These are phyloP conservation scores for Pyrenochaeta sp. DNA, from an alignment of 2,329 filamentous ascomycete species.

Conservation along the genomic window DNA sequence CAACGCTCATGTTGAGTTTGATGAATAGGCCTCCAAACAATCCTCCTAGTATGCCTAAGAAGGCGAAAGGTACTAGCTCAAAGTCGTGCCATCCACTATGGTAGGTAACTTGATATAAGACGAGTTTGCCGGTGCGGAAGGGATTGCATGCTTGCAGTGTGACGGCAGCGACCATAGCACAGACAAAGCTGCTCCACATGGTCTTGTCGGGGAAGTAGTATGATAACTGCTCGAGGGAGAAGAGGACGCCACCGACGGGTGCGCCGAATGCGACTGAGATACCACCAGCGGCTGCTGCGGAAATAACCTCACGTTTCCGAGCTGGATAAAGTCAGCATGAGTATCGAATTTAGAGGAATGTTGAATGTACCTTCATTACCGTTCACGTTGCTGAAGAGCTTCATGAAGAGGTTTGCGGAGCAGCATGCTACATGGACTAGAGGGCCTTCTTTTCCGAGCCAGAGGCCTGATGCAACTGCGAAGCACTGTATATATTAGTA, in stretches of 20 bases:
- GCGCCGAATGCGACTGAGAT: constrained; percentile 95
- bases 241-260: constrained; percentile 91
- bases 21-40: constrained; percentile 95
- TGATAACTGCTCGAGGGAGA: constrained; percentile 94
- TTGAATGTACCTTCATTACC: constrained; percentile 77
- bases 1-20: constrained; percentile 88
- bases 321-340: constrained; percentile 60
- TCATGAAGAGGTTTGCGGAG: constrained; percentile 93
- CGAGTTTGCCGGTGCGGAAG: constrained; percentile 93
- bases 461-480: constrained; percentile 91
- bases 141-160: constrained; percentile 92
- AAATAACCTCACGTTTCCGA: constrained; percentile 90
- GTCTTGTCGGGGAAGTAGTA: constrained; percentile 99
- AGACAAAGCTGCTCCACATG: constrained; percentile 99
- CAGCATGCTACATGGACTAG: constrained; percentile 97
- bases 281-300: constrained; percentile 88
- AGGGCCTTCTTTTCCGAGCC: constrained; percentile 95
- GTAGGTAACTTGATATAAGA: constrained; percentile 95
- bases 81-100: constrained; percentile 93
- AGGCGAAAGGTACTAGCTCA: constrained; percentile 85
- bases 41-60: constrained; percentile 90
- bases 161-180: constrained; percentile 97
- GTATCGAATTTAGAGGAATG: neutral
- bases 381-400: constrained; percentile 81
- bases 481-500: constrained; percentile 69